Evolutionary conservation across 305 asterid species (phyloP).

Genomic region (Rubia peregrina): DNA sequence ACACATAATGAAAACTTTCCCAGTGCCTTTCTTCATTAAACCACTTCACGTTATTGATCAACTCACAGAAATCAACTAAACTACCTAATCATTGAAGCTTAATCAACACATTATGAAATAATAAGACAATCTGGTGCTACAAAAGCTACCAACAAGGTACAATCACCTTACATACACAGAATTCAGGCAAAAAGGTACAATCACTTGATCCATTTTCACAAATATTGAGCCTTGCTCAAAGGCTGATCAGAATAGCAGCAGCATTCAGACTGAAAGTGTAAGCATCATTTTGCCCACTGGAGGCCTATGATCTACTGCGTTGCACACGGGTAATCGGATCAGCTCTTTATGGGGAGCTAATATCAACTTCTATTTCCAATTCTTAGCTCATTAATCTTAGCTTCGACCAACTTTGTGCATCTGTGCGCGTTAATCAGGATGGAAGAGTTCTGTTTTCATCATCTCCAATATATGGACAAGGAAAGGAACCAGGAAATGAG

Average conservation of each 20-base stretch:
- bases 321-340: slow-evolving; percentile 43
- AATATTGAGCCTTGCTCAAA: slow-evolving; percentile 23
- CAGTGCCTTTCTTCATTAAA: not conserved
- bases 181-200: too few relatives aligned
- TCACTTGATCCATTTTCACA: too few relatives aligned
- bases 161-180: too few relatives aligned
- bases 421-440: slow-evolving; percentile 30
- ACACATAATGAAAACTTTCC: not conserved
- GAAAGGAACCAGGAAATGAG: slow-evolving; percentile 73
- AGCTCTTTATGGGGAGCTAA: slow-evolving; percentile 41
- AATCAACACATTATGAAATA: not conserved
- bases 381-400: not conserved
- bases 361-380: not conserved
- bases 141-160: too few relatives aligned
- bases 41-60: too few relatives aligned
- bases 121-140: too few relatives aligned
- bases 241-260: slow-evolving; percentile 19
- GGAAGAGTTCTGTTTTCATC: slow-evolving; percentile 73
- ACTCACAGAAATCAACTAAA: not conserved
- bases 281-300: slow-evolving; percentile 29
- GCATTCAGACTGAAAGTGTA: slow-evolving; percentile 25
- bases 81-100: not conserved
- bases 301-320: slow-evolving; percentile 43
- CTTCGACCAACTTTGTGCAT: not conserved
- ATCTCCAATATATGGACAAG: slow-evolving; percentile 57